Evolutionary conservation across 2,329 filamentous ascomycete genomes (phyloP), one percentile per base, ranked within the genome.

Genomic region (Diatrype stigma): DNA sequence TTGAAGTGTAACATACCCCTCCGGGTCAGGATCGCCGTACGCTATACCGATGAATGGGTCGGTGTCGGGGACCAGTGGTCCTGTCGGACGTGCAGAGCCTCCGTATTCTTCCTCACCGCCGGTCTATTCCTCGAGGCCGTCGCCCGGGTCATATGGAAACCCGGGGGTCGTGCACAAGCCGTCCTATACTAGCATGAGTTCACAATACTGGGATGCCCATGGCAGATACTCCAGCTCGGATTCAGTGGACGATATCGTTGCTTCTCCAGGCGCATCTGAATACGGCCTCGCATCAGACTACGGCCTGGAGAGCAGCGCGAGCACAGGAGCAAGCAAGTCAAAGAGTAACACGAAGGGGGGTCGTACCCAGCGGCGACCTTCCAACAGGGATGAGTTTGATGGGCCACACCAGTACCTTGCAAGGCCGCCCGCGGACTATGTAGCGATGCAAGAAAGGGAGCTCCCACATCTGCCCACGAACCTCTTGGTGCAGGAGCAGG

Each of bases 331-430:
- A 3, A 70, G 69, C 55, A 78, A 76, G 59, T 67, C 70, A 52
- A 80, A 78, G 60, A 64, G 67, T 40, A 70, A 68, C 46, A 71
- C 73, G 47, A 81, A 80, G 62, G 68, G 80, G 62, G 68, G 71
- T 47, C 73, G 77, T 38, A 72, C 79, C 16, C 85, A 89, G 64
- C 79, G 87, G 60, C 81, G 87, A 28, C 84, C 88, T 23, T 89
- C 87, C 40, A 92, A 92, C 72, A 81, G 90, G 54, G 90, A 95
- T 74, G 90, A 94, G 70, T 95, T 95, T 70, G 90, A 94, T 70
- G 90, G 90, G 2, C 89, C 90, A 8, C 87, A 91, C 60, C 90
- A 95, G 67, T 86, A 91, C 59, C 76, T 95, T 57, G 84, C 89
- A 56, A 81, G 84, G 44, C 89, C 89, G 37, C 78, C 85, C 21